Percentiles rank a stretch among this genome's conserved stretches.
Conservation (phyloP, 1,284 basidiomycete species). For the Violaceomyces palustris region DNA sequence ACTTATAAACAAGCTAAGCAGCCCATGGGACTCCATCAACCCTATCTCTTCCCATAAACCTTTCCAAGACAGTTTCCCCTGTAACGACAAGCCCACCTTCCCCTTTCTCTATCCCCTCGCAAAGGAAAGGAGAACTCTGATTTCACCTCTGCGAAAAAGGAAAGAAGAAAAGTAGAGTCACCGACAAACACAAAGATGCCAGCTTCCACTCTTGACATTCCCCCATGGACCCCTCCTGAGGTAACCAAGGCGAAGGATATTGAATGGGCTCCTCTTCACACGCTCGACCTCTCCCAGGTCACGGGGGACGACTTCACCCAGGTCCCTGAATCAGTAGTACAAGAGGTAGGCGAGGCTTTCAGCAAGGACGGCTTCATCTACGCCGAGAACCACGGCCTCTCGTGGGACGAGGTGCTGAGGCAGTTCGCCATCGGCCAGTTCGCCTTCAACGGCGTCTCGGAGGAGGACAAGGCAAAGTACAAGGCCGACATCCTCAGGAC, state of each 20-base stretch:
- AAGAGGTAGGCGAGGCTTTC: constrained; percentile 42
- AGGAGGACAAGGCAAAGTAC: constrained; percentile 42
- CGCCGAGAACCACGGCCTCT: constrained; percentile 48
- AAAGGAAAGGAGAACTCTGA: constrained; percentile 21
- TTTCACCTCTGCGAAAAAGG: not conserved
- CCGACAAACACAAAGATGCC: constrained; percentile 1
- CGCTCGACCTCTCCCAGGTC: constrained; percentile 45
- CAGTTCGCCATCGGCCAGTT: constrained; percentile 51
- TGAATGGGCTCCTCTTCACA: constrained; percentile 49
- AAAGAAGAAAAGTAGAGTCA: too few relatives aligned
- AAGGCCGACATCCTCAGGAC: constrained; percentile 43
- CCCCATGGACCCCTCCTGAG: constrained; percentile 40
- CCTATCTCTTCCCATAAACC: too few relatives aligned
- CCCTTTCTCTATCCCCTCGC: too few relatives aligned
- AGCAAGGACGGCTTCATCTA: constrained; percentile 47
- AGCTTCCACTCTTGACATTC: constrained; percentile 16
- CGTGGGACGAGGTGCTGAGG: constrained; percentile 41
- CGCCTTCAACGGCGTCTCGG: constrained; percentile 40
- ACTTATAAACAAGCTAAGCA: too few relatives aligned
- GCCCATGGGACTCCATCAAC: too few relatives aligned
- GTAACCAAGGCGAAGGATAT: constrained; percentile 36
- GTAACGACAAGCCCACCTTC: too few relatives aligned
- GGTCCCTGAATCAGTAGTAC: constrained; percentile 36
- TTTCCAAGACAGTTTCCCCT: too few relatives aligned
- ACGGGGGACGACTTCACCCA: constrained; percentile 39